Base-by-base conservation (phyloP, 2,329 filamentous ascomycete genomes). In the Tolypocladium tundrense region DNA sequence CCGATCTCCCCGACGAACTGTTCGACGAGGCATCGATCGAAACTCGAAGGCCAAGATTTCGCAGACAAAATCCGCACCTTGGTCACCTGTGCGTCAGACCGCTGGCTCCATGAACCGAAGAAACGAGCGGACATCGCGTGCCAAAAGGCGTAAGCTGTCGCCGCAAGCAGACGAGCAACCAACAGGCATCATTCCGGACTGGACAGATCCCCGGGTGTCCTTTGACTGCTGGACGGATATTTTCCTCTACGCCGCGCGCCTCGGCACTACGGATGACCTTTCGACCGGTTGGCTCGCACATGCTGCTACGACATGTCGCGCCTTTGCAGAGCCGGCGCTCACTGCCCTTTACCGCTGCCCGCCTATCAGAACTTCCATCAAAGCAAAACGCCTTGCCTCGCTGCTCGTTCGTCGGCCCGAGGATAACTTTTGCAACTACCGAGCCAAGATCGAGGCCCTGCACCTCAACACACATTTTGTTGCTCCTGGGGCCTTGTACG, bases 321-420 rank as follows among this genome's bases (percentile, higher is more conserved):
- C 78, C 2, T 90, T 92, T 58, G 74, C 82, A 0, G 89, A 91
- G 64, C 87, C 90, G 6, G 88, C 88, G 1, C 72, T 94, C 55
- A 85, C 85, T 6, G 86, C 83, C 1, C 76, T 95, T 6, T 94
- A 94, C 68, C 77, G 80, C 53, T 83, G 78, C 6, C 89, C 89
- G 10, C 85, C 85, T 1, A 74, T 94, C 51, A 77, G 81, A 59
- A 72, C 67, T 41, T 64, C 73, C 57, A 65, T 70, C 57, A 79
- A 76, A 68, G 72, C 75, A 45, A 74, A 73, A 62, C 71, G 72
- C n/a, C 71, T 83, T 3, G 70, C 73, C 41, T 65, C 76, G 33
- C 73, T 86, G 41, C 77, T 94, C 10, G 77, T 80, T n/a, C 72
- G 75, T 19, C 76, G 82, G 24, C 75, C 75, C 16, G 70, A 74